A percentile compares a stretch with the other conserved stretches of the same genome.
These are phyloP conservation scores for Dendrocalamus latiflorus DNA, from an alignment of 202 grass and related monocot genomes.

Conservation along the genomic window DNA sequence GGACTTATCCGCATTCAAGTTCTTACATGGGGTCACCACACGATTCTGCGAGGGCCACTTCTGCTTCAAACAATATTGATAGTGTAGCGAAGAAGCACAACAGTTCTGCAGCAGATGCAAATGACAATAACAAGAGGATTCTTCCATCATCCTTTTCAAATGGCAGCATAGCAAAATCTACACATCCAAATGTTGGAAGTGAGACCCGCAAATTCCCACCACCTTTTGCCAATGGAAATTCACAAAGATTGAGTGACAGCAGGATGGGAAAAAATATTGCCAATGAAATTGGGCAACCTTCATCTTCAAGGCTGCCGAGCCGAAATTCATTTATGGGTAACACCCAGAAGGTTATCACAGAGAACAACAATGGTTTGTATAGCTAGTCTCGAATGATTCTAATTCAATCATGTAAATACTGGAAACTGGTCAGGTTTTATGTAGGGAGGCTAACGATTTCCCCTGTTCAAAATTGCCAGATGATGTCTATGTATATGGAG, in stretches of 20 bases:
- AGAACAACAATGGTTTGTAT: conserved; percentile 43
- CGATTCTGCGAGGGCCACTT: conserved; percentile 16
- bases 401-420: conserved; percentile 2
- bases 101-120: conserved; percentile 10
- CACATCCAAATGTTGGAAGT: conserved; percentile 30
- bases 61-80: conserved; percentile 16
- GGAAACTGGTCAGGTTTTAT: background rate
- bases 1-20: conserved; percentile 22
- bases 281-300: conserved; percentile 38
- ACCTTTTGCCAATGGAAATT: conserved; percentile 19
- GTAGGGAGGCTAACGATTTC: conserved; percentile 12
- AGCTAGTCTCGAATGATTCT: conserved; percentile 11
- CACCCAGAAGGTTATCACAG: conserved; percentile 26
- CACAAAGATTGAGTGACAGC: conserved; percentile 16
- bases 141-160: conserved; percentile 47
- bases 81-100: conserved; percentile 7
- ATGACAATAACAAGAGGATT: conserved; percentile 37
- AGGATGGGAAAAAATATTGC: conserved; percentile 24
- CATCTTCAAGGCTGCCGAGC: conserved; percentile 25
- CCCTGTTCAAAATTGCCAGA: conserved; percentile 41
- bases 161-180: conserved; percentile 33
- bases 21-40: conserved; percentile 1
- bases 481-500: conserved; percentile 52
- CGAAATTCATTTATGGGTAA: conserved; percentile 29
- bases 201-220: conserved; percentile 19